phyloP scores from a whole-genome alignment of 2,329 filamentous ascomycete genomes.

The Ophiostoma tasmaniense region DNA sequence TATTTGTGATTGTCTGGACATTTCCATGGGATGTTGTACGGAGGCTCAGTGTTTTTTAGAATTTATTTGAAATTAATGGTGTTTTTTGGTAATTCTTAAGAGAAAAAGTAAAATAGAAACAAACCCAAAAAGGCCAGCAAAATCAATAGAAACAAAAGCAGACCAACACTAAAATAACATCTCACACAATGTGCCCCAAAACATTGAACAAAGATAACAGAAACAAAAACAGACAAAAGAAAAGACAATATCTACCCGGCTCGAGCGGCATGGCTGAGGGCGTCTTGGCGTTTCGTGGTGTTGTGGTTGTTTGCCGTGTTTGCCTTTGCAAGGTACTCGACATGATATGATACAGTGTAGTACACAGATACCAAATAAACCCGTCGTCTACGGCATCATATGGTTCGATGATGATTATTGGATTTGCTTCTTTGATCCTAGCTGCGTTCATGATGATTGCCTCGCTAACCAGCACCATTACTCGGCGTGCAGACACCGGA shows the following conservation, averaged over 20 bases:
- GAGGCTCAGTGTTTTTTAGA: too few relatives aligned
- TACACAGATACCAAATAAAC: not conserved
- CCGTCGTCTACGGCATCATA: not conserved
- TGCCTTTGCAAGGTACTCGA: not conserved
- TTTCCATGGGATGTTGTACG: not conserved
- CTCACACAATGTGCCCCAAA: not conserved
- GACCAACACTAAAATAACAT: not conserved
- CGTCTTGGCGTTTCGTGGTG: not conserved
- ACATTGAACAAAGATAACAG: too few relatives aligned
- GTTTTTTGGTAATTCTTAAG: too few relatives aligned
- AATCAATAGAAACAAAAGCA: too few relatives aligned
- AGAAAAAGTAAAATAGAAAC: too few relatives aligned
- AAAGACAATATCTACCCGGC: not conserved
- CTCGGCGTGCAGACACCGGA: not conserved
- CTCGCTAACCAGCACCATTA: not conserved
- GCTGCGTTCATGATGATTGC: not conserved
- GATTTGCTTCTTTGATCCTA: too few relatives aligned
- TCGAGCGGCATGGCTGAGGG: conserved; percentile 1
- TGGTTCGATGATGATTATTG: not conserved
- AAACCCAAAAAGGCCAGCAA: too few relatives aligned
- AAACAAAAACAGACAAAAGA: not conserved
- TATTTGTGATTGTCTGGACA: not conserved
- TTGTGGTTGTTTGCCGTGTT: not conserved
- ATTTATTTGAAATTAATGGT: too few relatives aligned
- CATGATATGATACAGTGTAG: not conserved